Base-by-base conservation (phyloP, 1,284 basidiomycete species). In the Serendipita sp. region DNA sequence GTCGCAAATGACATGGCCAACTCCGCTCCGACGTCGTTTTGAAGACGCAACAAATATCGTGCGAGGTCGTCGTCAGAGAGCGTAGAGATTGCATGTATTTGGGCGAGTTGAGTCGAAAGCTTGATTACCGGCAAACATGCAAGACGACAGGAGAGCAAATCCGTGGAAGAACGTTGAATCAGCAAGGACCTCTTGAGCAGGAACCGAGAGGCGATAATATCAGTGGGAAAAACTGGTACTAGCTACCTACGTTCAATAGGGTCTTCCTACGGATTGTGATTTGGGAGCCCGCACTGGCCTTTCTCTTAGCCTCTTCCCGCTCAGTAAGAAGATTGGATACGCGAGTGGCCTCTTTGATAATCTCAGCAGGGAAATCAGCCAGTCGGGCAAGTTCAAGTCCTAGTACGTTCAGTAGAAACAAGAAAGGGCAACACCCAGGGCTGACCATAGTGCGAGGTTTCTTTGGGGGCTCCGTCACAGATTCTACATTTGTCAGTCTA, bases 341-440 rank as follows among this genome's bases (percentile, higher is more conserved):
- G 63, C 81, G 75, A 64, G 74, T 78, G 3, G 81, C 85, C 70
- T 85, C 83, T 1, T 68, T 66, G 55, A 91, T 70, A 4, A 92
- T 82, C 53, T 86, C 79, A 0, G 72, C 67, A 0, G 93, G 92
- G 0, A 96, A 76, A 69, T 92, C 87, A 0, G 90, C 91, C 1
- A 93, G 78, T 55, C 82, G 81, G 13, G 92, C 91, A 29, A 94
- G 79, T 67, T 93, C 88, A 8, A 96, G 75, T 1, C 93, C 92
- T 87, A 64, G 32, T 44, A 17, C 4, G 30, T 15, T 44, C 63
- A 58, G 43, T 4, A 29, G 50, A 30, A 29, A 13, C 53, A 43
- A 38, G 34, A 13, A 41, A 17, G 58, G 32, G 22, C 13, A 12
- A 5, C 12, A 55, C 55, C 58, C 72, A 32, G 8, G 53, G 30